phyloP scores from a whole-genome alignment of 83 land plant species.

The Thuja plicata region DNA sequence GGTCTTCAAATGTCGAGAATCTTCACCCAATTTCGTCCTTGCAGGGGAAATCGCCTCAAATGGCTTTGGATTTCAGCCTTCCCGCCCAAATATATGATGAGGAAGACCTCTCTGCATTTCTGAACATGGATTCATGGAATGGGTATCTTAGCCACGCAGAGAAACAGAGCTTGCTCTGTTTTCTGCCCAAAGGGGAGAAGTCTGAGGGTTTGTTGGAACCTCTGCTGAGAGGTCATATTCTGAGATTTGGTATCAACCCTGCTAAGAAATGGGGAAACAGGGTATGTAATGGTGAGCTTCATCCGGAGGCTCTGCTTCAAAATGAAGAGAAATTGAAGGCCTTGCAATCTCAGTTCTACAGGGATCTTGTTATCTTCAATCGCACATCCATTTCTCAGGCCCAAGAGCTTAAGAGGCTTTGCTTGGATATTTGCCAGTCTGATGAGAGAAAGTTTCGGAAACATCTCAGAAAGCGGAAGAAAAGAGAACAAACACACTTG shows the following conservation, averaged over 20 bases:
- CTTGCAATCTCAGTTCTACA: background rate
- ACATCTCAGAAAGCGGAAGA: background rate
- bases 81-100: background rate
- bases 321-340: background rate
- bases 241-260: background rate
- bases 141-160: background rate
- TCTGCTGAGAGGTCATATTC: background rate
- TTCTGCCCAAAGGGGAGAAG: background rate
- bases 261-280: background rate
- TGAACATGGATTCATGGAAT: background rate
- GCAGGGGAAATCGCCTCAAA: background rate
- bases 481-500: no score
- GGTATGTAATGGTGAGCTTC: background rate
- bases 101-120: background rate
- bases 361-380: background rate
- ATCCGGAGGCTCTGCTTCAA: background rate
- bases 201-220: no score
- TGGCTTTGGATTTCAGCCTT: background rate
- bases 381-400: background rate
- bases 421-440: background rate
- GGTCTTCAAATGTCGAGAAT: no score
- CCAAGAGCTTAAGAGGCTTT: background rate
- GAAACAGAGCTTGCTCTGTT: background rate
- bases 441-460: background rate
- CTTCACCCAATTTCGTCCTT: no score